Evolutionary conservation across 2,329 filamentous ascomycete genomes (phyloP).

Genomic region (Aschersonia sp.): DNA sequence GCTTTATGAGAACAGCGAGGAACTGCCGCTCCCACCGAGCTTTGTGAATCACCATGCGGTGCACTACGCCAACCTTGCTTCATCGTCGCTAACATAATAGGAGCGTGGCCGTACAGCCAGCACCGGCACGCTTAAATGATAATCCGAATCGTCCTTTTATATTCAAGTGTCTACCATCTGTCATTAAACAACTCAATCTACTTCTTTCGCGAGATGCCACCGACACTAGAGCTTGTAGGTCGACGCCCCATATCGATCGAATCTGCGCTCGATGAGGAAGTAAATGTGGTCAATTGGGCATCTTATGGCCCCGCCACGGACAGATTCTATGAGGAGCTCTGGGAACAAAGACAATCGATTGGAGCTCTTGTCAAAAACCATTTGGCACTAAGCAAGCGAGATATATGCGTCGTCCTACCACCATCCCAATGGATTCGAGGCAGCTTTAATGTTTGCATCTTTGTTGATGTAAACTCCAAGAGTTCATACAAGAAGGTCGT

Average conservation of each 20-base stretch:
- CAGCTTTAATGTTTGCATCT: slow-evolving; percentile 8
- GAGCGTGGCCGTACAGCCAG: no score
- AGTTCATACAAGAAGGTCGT: background rate
- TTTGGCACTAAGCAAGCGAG: slow-evolving; percentile 2
- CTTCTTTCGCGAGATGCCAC: background rate
- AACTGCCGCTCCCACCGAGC: no score
- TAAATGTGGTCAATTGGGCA: background rate
- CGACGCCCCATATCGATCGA: background rate
- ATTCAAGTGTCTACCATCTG: no score
- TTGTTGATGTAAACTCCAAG: slow-evolving; percentile 3
- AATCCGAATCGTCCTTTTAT: no score
- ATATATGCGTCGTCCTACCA: slow-evolving; percentile 4
- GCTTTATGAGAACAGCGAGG: no score
- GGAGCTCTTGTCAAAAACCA: slow-evolving; percentile 5
- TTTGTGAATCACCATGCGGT: no score
- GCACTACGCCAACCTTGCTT: no score
- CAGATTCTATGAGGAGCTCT: slow-evolving; percentile 2
- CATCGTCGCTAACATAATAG: no score
- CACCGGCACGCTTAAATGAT: no score
- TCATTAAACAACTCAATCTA: no score
- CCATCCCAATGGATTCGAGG: slow-evolving; percentile 6
- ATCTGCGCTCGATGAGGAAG: background rate
- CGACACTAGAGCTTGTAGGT: background rate
- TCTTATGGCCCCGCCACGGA: background rate
- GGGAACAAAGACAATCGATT: slow-evolving; percentile 6